phyloP scores from a whole-genome alignment of 2,329 filamentous ascomycete species.

The Penicillium sumatraense region DNA sequence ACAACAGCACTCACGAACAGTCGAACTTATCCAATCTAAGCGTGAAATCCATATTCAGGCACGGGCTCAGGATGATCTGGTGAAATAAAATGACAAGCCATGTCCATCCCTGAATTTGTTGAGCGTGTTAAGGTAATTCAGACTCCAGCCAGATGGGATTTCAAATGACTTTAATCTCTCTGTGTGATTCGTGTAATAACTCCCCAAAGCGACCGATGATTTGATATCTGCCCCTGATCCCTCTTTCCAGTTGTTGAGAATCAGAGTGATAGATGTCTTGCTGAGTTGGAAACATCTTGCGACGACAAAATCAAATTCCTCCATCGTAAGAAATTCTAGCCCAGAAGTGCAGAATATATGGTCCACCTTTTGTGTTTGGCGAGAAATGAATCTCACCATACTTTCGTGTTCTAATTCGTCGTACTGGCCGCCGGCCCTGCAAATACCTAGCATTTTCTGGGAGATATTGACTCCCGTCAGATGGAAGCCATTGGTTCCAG shows the following conservation, averaged over 20 bases:
- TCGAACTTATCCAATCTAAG: too few species aligned
- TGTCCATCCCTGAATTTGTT: background rate
- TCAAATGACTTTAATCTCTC: conserved; percentile 6
- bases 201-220: background rate
- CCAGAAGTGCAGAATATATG: conserved; percentile 23
- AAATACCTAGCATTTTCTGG: conserved; percentile 6
- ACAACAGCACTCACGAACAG: too few species aligned
- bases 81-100: background rate
- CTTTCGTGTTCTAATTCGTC: conserved; percentile 12
- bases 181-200: background rate
- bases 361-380: conserved; percentile 11
- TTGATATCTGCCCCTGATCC: background rate
- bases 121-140: background rate
- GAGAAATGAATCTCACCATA: conserved; percentile 15
- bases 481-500: conserved; percentile 6
- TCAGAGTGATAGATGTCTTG: conserved; percentile 20
- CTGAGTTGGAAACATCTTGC: conserved; percentile 24
- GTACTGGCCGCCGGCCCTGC: conserved; percentile 15
- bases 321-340: conserved; percentile 18
- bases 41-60: too few species aligned
- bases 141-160: conserved; percentile 1
- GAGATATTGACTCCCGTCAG: conserved; percentile 15
- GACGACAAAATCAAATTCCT: conserved; percentile 27
- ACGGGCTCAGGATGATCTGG: too few species aligned
- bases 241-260: conserved; percentile 9